phyloP scores from a whole-genome alignment of 2,329 filamentous ascomycete species.

The Aspergillus sp. region DNA sequence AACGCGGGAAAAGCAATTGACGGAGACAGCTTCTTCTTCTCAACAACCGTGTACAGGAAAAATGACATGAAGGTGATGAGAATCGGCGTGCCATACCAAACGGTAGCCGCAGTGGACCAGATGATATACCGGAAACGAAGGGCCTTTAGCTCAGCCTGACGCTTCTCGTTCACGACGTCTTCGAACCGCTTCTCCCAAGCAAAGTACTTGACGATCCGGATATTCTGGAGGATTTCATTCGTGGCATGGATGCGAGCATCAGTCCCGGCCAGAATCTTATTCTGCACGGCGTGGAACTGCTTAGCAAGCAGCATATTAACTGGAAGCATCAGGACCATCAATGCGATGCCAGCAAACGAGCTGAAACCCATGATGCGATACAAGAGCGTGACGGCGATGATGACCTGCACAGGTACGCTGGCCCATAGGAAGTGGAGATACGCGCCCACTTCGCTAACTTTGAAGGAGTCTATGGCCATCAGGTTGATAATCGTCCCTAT shows the following conservation, averaged over 20 bases:
- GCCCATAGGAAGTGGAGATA: conserved; percentile 96
- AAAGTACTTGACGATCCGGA: conserved; percentile 98
- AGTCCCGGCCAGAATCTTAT: conserved; percentile 82
- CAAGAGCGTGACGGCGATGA: conserved; percentile 69
- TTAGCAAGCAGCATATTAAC: conserved; percentile 83
- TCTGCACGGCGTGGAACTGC: conserved; percentile 77
- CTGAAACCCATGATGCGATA: conserved; percentile 87
- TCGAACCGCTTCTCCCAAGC: conserved; percentile 94
- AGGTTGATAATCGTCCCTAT: conserved; percentile 98
- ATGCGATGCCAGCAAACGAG: conserved; percentile 81
- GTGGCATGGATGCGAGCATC: conserved; percentile 94
- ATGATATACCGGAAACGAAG: conserved; percentile 76
- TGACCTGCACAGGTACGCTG: conserved; percentile 76
- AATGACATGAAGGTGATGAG: conserved; percentile 96
- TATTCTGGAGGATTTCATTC: conserved; percentile 94
- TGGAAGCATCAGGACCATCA: conserved; percentile 82
- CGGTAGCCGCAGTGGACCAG: conserved; percentile 83
- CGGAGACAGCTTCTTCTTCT: conserved; percentile 79
- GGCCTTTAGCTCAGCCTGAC: conserved; percentile 64
- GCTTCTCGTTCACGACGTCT: conserved; percentile 79
- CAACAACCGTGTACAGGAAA: conserved; percentile 80
- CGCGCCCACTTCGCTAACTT: conserved; percentile 86
- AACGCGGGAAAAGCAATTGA: conserved; percentile 94
- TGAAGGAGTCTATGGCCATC: conserved; percentile 99
- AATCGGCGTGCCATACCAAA: conserved; percentile 93